These are phyloP conservation scores for Haplographium delicatum DNA, from an alignment of 495 filamentous ascomycete genomes.

Conservation along the genomic window DNA sequence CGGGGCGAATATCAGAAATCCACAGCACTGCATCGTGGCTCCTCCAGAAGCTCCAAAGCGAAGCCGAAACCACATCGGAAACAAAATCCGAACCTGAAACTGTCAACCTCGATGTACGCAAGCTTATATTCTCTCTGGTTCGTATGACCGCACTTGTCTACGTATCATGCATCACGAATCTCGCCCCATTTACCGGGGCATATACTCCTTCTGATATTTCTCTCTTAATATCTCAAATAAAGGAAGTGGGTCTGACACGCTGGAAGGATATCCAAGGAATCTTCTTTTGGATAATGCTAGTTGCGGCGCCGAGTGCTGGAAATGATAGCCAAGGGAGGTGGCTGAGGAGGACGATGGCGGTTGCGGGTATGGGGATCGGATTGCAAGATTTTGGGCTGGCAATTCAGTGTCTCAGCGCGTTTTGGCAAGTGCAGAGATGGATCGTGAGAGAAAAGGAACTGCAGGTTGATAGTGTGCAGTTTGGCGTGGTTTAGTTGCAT, in stretches of 20 bases:
- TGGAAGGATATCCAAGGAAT: constrained; percentile 26
- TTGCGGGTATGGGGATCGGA: constrained; percentile 23
- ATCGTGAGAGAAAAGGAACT: not conserved
- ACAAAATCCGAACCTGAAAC: not conserved
- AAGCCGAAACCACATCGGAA: not conserved
- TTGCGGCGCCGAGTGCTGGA: not conserved
- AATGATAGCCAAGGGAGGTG: constrained; percentile 17
- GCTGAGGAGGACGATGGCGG: constrained; percentile 23
- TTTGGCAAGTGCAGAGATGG: constrained; percentile 24
- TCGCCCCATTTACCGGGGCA: not conserved
- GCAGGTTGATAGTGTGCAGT: too few species aligned
- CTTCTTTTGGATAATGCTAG: constrained; percentile 25
- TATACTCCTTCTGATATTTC: not conserved
- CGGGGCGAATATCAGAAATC: not conserved
- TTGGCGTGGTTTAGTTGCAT: too few species aligned
- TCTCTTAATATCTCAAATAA: not conserved
- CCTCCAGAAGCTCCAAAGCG: not conserved
- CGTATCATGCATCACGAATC: constrained; percentile 1
- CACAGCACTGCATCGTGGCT: constrained; percentile 7
- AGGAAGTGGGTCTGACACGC: not conserved
- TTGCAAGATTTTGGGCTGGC: constrained; percentile 22
- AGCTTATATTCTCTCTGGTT: constrained; percentile 1
- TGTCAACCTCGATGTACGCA: not conserved
- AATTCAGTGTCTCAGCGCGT: constrained; percentile 21
- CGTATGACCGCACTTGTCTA: constrained; percentile 6